phyloP scores from a whole-genome alignment of 257 asterid genomes.

The Jaltomata sinuosa region DNA sequence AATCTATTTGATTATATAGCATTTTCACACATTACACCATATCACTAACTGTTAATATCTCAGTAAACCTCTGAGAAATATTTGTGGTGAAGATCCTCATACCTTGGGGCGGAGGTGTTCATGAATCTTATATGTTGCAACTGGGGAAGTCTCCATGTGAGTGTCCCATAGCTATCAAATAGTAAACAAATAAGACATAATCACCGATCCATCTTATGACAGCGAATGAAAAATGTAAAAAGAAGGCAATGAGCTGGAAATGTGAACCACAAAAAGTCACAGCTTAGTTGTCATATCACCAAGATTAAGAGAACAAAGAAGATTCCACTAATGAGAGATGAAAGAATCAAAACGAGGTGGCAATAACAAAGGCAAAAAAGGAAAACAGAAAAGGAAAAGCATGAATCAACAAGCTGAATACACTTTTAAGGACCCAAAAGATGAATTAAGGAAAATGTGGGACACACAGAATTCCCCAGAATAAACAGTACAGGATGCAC shows the following conservation, averaged over 20 bases:
- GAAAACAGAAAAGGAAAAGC: background rate
- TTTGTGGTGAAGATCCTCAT: background rate
- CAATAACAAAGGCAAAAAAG: background rate
- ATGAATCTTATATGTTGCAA: slow-evolving; percentile 89
- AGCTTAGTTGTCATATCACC: background rate
- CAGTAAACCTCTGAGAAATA: background rate
- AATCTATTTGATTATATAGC: background rate
- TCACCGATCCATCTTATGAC: background rate
- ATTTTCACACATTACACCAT: background rate
- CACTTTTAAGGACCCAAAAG: background rate
- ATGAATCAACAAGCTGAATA: background rate
- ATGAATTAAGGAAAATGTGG: background rate
- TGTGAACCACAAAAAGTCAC: background rate
- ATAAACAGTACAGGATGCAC: background rate
- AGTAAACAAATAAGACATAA: slow-evolving; percentile 1
- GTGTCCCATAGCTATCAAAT: slow-evolving; percentile 85
- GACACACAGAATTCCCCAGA: background rate
- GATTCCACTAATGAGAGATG: background rate
- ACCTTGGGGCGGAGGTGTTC: slow-evolving; percentile 97
- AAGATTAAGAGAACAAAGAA: background rate
- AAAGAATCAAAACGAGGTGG: background rate
- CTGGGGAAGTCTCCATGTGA: slow-evolving; percentile 97
- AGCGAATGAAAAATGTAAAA: background rate
- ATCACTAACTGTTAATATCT: background rate
- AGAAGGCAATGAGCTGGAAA: background rate